A percentile compares a stretch with the other conserved stretches of the same genome.
Evolutionary conservation across 2,329 filamentous ascomycete species (phyloP).

Genomic region (Diaporthe destruens): DNA sequence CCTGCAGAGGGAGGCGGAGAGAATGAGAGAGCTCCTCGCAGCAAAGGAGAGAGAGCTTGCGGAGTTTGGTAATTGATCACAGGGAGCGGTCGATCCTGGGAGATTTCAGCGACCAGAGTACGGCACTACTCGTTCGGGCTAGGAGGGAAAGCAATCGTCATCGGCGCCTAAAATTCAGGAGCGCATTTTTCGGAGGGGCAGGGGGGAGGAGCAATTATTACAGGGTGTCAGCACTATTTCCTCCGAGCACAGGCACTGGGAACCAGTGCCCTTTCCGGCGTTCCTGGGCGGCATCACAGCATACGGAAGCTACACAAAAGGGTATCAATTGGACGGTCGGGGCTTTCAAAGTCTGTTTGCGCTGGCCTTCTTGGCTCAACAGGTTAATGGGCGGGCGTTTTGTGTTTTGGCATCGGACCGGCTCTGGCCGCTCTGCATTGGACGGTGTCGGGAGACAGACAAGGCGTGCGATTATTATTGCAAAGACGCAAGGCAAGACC

Average conservation of each 20-base stretch:
- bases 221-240: constrained; percentile 28
- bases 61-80: constrained; percentile 47
- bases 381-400: constrained; percentile 14
- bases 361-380: constrained; percentile 26
- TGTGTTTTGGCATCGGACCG: constrained; percentile 16
- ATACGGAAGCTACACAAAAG: constrained; percentile 28
- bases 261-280: constrained; percentile 18
- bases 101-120: neutral
- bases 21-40: constrained; percentile 78
- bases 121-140: constrained; percentile 12
- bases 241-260: constrained; percentile 28
- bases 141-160: constrained; percentile 8
- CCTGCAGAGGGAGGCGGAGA: constrained; percentile 79
- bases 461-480: constrained; percentile 14
- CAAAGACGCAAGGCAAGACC: constrained; percentile 35
- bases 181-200: neutral
- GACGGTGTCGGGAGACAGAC: neutral
- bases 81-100: neutral
- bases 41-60: constrained; percentile 82
- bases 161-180: constrained; percentile 25
- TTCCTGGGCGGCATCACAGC: constrained; percentile 18
- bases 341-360: constrained; percentile 24
- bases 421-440: constrained; percentile 21
- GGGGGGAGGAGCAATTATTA: constrained; percentile 16
- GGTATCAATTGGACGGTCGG: neutral